Base-by-base conservation (phyloP, 192 early-diverging fungal genomes). In the Backusella sp. region DNA sequence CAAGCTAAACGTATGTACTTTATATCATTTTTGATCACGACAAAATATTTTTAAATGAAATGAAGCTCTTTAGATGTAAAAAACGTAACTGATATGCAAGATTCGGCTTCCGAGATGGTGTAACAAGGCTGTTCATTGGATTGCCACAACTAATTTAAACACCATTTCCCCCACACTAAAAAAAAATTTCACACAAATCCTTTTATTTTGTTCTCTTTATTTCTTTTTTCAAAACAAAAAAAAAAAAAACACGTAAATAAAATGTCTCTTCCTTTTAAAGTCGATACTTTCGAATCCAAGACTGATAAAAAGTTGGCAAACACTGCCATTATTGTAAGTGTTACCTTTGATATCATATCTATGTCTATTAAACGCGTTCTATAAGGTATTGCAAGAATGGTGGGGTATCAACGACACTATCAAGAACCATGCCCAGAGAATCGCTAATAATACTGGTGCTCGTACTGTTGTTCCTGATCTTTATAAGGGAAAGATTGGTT, bases 401-500 rank as follows among this genome's bases (percentile, higher is more conserved):
- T 79, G 77, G 86, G 86, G 86, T 34, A 66, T 87, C 52, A 84
- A 82, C 68, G 79, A 81, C 28, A 73, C 75, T 17, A 81, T 86
- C 66, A 80, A 81, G 65, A 72, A 44, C 3, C 86, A 87, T 56
- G 86, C 86, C 17, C 86, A 87, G 69, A 73, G 81, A 14, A 68
- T 87, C 41, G 76, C 86, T 12, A 80, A 87, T 73, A 75, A 74
- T 36, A 84, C 83, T 12, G 83, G 80, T 23, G 82, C 81, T 49
- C 37, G 74, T 28, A 77, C 84, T 1, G 67, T 86, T 17, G 74
- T 84, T 42, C 86, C 86, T 12, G 86, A 87, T 71, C 35, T 87
- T 15, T 87, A 87, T 65, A 87, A 86, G 41, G 86, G 86, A 41
- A 87, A 84, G 66, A 37, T 81, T 49, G 83, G 83, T 2, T 73